Evolutionary conservation across 1,139 yeast species (phyloP).

Genomic region (Hyphopichia buzzinii): DNA sequence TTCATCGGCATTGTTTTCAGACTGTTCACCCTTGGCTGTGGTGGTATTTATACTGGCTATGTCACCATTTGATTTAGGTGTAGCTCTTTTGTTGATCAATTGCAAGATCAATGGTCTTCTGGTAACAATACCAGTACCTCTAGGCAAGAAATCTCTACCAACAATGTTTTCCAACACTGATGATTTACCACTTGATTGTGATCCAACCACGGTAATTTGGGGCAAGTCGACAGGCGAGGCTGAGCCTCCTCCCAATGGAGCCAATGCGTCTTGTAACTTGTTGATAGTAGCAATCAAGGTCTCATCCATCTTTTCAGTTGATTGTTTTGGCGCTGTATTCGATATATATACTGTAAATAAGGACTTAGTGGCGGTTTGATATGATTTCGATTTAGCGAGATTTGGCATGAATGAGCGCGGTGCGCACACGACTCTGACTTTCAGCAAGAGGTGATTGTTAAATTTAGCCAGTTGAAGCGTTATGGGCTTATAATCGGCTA

Average conservation of each 20-base stretch:
- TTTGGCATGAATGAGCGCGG: no score
- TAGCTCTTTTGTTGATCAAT: constrained; percentile 65
- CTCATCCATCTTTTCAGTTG: constrained; percentile 71
- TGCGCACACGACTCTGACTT: no score
- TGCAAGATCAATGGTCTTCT: constrained; percentile 88
- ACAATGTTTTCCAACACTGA: constrained; percentile 93
- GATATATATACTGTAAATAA: no score
- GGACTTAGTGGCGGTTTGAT: no score
- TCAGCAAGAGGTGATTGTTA: no score
- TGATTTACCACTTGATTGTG: constrained; percentile 92
- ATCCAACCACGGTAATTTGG: constrained; percentile 94
- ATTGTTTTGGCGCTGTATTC: no score
- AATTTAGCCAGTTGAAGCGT: no score
- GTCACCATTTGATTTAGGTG: constrained; percentile 21
- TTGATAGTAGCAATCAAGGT: constrained; percentile 86
- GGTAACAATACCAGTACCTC: constrained; percentile 96
- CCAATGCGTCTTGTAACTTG: constrained; percentile 89
- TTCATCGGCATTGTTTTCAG: constrained; percentile 83
- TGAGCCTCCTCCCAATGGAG: constrained; percentile 88
- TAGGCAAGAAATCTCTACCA: constrained; percentile 90
- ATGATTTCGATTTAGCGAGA: no score
- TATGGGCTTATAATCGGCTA: no score
- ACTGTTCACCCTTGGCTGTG: constrained; percentile 43
- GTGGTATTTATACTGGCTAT: constrained; percentile 34
- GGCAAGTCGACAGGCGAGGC: constrained; percentile 88